Evolutionary conservation across 306 rosid genomes (phyloP).

Genomic region (Prunus persica): Prunus_persica_NCBIv2 NC_034015.1:19911001-19911500

Average conservation of each 20-base stretch:
- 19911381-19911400: constrained; percentile 25
- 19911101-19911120: constrained; percentile 24
- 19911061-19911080: constrained; percentile 24
- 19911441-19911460: not conserved
- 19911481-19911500: not conserved
- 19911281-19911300: constrained; percentile 64
- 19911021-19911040: constrained; percentile 18
- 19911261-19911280: constrained; percentile 65
- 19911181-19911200: constrained; percentile 42
- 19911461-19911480: not conserved
- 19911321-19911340: constrained; percentile 59
- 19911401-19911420: constrained; percentile 24
- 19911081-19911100: not conserved
- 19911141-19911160: constrained; percentile 36
- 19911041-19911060: constrained; percentile 3
- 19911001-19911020: not conserved
- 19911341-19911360: constrained; percentile 37
- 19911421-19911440: constrained; percentile 23
- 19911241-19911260: constrained; percentile 51
- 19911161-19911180: constrained; percentile 45
- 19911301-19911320: constrained; percentile 55
- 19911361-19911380: constrained; percentile 33
- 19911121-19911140: constrained; percentile 31
- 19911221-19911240: constrained; percentile 12
- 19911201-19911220: constrained; percentile 4